Evolutionary conservation across 2,329 filamentous ascomycete genomes (phyloP).

Genomic region (Chaetomium globosum): DNA sequence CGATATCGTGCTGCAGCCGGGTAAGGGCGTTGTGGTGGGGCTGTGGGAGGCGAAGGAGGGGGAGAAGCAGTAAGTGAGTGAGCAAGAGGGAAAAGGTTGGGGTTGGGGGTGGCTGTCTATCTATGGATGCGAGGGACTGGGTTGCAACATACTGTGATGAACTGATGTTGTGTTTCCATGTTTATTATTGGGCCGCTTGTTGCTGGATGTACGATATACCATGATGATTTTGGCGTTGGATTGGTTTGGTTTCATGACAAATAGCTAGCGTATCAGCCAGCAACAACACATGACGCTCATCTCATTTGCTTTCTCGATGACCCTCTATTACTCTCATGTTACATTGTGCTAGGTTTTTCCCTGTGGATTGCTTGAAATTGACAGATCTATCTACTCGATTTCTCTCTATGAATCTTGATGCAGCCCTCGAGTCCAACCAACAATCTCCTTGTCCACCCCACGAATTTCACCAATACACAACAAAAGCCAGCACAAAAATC

Average conservation of each 20-base stretch:
- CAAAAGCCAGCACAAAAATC: neutral
- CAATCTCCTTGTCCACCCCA: neutral
- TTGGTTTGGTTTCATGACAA: neutral
- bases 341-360: neutral
- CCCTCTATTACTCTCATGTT: neutral
- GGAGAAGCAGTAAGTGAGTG: neutral
- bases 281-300: neutral
- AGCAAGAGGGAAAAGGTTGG: neutral
- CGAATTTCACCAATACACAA: neutral
- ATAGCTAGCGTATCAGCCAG: neutral
- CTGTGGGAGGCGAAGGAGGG: conserved; percentile 53
- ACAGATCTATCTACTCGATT: neutral
- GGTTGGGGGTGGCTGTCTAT: neutral
- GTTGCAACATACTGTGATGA: neutral
- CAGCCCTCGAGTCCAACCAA: neutral
- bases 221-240: neutral
- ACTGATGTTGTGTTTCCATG: neutral
- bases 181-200: neutral
- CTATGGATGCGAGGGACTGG: neutral
- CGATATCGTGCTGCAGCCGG: conserved; percentile 63
- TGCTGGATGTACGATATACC: conserved; percentile 7
- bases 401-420: neutral
- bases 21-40: conserved; percentile 59
- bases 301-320: neutral
- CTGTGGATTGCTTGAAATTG: neutral